phyloP scores from a whole-genome alignment of 345 rosid genomes.

The Sonneratia alba region DNA sequence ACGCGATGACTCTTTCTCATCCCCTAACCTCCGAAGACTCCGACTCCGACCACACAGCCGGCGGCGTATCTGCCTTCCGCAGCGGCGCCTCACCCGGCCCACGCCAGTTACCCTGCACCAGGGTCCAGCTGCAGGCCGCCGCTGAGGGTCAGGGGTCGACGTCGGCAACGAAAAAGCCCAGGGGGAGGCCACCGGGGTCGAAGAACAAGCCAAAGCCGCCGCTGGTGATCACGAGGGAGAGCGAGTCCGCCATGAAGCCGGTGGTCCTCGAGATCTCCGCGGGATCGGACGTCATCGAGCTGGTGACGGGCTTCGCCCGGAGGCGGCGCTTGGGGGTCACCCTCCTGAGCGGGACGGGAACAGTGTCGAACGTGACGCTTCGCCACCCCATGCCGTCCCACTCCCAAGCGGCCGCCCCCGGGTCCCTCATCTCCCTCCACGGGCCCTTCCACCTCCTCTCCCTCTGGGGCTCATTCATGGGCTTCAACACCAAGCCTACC shows the following conservation, averaged over 20 bases:
- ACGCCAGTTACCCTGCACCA: background rate
- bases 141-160: background rate
- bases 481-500: constrained; percentile 1
- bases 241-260: constrained; percentile 31
- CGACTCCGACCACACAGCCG: constrained; percentile 26
- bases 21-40: constrained; percentile 19
- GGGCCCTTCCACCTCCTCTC: constrained; percentile 41
- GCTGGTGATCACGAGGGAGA: constrained; percentile 20
- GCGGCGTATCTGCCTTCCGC: background rate
- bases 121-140: background rate
- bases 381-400: constrained; percentile 29
- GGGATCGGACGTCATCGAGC: constrained; percentile 37
- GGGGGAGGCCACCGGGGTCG: constrained; percentile 52
- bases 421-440: constrained; percentile 19
- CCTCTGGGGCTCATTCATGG: constrained; percentile 32
- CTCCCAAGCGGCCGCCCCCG: constrained; percentile 25
- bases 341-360: constrained; percentile 34
- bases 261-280: constrained; percentile 39
- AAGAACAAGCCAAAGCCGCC: constrained; percentile 55
- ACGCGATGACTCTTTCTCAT: constrained; percentile 28
- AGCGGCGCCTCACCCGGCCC: background rate
- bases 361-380: constrained; percentile 35
- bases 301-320: constrained; percentile 25
- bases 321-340: constrained; percentile 20
- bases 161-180: constrained; percentile 16